Percentiles rank a stretch among this genome's conserved stretches.
Conservation (phyloP, 257 asterid species). For the Galeopsis tetrahit region DNA sequence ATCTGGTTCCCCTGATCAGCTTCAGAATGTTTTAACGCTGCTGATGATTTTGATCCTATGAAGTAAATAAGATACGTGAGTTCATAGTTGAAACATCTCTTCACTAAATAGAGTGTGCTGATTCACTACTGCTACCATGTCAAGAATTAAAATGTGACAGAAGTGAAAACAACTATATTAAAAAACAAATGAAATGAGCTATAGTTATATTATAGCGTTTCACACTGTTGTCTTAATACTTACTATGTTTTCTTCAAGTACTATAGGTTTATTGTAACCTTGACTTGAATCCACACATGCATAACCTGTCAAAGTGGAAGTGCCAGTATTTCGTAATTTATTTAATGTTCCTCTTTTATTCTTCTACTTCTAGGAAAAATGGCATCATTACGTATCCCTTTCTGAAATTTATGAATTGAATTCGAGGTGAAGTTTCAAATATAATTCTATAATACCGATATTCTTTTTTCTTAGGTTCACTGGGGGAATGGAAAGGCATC, state of each 20-base stretch:
- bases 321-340: neutral
- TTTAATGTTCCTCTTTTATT: neutral
- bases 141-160: neutral
- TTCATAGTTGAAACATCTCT: conserved; percentile 5
- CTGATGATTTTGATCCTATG: neutral
- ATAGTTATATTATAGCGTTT: conserved; percentile 1
- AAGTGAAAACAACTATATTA: neutral
- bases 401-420: conserved; percentile 17
- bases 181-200: conserved; percentile 12
- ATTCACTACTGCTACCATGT: conserved; percentile 16
- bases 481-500: conserved; percentile 89
- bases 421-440: neutral
- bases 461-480: conserved; percentile 56
- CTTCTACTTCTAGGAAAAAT: neutral
- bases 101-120: conserved; percentile 14
- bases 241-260: conserved; percentile 10
- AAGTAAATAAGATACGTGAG: conserved; percentile 7
- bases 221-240: conserved; percentile 18
- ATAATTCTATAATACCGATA: conserved; percentile 2
- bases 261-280: conserved; percentile 1
- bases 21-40: neutral
- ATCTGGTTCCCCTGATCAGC: neutral
- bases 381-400: neutral
- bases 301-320: conserved; percentile 2
- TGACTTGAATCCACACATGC: neutral